Evolutionary conservation across 345 rosid species (phyloP).

Genomic region (Citrus glauca): DNA sequence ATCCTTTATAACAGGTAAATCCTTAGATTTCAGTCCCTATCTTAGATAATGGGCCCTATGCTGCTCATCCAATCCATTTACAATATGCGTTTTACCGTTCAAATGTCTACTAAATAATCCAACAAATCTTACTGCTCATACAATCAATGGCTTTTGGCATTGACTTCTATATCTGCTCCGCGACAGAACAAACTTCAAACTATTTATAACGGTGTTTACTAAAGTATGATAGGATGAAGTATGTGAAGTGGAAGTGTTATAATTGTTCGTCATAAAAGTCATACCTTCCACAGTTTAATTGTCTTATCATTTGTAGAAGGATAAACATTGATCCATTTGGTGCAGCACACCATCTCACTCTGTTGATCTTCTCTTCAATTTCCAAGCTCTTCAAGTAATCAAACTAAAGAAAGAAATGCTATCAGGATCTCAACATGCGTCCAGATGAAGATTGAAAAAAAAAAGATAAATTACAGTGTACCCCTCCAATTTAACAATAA

Average conservation of each 20-base stretch:
- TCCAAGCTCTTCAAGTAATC: slow-evolving; percentile 72
- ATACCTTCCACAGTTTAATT: slow-evolving; percentile 74
- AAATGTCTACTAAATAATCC: not conserved
- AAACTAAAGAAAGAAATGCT: slow-evolving; percentile 31
- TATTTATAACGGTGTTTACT: not conserved
- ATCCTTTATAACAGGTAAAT: not conserved
- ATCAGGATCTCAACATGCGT: slow-evolving; percentile 3
- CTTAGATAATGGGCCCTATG: not conserved
- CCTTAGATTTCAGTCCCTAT: not conserved
- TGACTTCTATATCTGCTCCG: not conserved
- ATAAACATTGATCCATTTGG: slow-evolving; percentile 43
- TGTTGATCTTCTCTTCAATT: slow-evolving; percentile 68
- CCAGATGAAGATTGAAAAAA: no score
- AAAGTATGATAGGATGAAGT: not conserved
- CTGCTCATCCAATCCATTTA: not conserved
- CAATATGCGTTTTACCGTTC: not conserved
- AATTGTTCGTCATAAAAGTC: not conserved
- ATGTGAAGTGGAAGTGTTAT: not conserved
- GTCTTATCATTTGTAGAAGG: slow-evolving; percentile 70
- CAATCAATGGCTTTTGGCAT: not conserved
- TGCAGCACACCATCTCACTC: slow-evolving; percentile 50
- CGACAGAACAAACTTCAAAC: not conserved
- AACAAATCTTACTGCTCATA: not conserved
- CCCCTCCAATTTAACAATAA: not conserved
- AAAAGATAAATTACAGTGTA: not conserved